Base-by-base conservation (phyloP, 73 alveolate species). In the Halteria grandinella region DNA sequence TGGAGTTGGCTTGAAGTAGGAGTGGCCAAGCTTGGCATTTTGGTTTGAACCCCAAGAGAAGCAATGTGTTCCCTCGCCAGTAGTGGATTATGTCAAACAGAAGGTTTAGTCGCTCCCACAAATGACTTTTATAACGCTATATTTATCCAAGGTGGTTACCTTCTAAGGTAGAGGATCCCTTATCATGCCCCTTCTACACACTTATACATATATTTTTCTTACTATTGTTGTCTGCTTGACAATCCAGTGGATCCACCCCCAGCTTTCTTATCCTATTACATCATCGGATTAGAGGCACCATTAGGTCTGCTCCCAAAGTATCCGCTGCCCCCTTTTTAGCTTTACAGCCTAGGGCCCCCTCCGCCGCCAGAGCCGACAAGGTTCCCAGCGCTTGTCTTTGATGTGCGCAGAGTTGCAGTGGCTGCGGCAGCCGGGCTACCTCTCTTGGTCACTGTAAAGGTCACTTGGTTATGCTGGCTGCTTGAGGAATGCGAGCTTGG, bases 1-100 rank as follows among this genome's bases (percentile, higher is more conserved):
- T 6, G 69, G 69, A n/a, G 69, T 25, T 17, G 69, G 69, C 69
- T 53, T 53, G 24, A 12, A 53, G 29, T 53, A 53, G 5, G 69
- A 53, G 24, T 53, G 69, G 7, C 69, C 69, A 25, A 53, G 47
- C 29, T 53, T 53, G 24, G 69, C 69, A 23, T 53, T 53, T 53
- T 53, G 24, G 29, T 53, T 53, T 4, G 69, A 53, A 14, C 69
- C 69, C 69, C 69, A 53, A 6, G 69, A 53, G 17, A 53, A 53
- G 4, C 23, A 40, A 53, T 53, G 69, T 12, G 11, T 25, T 7
- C 29, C 69, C 8, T 40, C 23, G 10, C 29, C 23, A 7, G 49
- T 12, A 53, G n/a, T n/a, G n/a, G n/a, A n/a, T n/a, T 39, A 11
- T 10, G 69, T 53, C 11, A 53, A 7, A 53, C 69, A 53, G 29